Conservation (phyloP, 192 early-diverging fungal genomes). For the Backusella luteola region DNA sequence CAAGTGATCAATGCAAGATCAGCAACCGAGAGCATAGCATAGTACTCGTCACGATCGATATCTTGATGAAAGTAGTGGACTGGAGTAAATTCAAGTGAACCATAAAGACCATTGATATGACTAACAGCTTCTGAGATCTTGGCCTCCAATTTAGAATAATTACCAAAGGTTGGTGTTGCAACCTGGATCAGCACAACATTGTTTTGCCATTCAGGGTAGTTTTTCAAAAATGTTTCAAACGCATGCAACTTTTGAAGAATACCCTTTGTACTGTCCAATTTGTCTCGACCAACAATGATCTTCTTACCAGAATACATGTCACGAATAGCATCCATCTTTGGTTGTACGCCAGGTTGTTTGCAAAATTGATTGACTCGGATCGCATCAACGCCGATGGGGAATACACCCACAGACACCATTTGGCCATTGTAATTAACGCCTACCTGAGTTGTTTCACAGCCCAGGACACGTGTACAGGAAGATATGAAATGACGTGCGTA, state of each 20-base stretch:
- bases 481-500: conserved; percentile 94
- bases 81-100: conserved; percentile 93
- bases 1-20: conserved; percentile 92
- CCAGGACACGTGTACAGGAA: conserved; percentile 92
- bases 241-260: conserved; percentile 92
- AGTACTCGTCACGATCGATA: conserved; percentile 96
- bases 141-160: conserved; percentile 71
- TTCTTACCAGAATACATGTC: conserved; percentile 89
- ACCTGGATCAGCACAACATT: conserved; percentile 98
- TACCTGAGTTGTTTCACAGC: conserved; percentile 88
- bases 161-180: conserved; percentile 78
- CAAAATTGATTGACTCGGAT: conserved; percentile 65
- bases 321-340: conserved; percentile 78
- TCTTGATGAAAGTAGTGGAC: conserved; percentile 92
- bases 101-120: conserved; percentile 92
- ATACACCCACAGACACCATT: conserved; percentile 82
- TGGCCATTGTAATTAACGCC: conserved; percentile 86
- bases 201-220: conserved; percentile 91
- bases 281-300: conserved; percentile 96
- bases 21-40: conserved; percentile 90
- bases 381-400: conserved; percentile 96
- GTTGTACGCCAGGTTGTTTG: conserved; percentile 64
- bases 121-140: conserved; percentile 90
- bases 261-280: conserved; percentile 91
- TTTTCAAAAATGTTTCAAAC: conserved; percentile 87